Conservation (phyloP, 208 protist genomes). For the Leishmania gerbilli region DNA sequence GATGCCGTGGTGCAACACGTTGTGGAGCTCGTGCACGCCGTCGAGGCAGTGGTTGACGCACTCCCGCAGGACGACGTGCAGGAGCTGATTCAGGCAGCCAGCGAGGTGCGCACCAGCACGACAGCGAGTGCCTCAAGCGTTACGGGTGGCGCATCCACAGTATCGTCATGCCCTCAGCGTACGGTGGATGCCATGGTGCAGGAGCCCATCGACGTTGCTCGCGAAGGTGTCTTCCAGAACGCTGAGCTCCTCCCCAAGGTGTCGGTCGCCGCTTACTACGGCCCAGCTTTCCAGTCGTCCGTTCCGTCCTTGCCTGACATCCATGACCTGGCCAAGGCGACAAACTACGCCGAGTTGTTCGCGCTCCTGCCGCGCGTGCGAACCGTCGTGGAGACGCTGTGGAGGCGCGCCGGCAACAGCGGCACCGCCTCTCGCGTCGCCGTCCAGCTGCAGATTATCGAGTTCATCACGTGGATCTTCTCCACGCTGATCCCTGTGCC, state of each 20-base stretch:
- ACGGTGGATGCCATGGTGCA: constrained; percentile 20
- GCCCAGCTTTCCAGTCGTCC: constrained; percentile 32
- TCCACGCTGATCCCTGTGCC: constrained; percentile 62
- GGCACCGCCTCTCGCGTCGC: constrained; percentile 71
- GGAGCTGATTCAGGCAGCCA: constrained; percentile 17
- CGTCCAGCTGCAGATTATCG: constrained; percentile 77
- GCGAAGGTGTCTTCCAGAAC: constrained; percentile 37
- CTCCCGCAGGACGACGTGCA: constrained; percentile 49
- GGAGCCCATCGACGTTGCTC: constrained; percentile 11
- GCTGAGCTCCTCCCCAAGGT: constrained; percentile 41
- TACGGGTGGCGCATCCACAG: background rate
- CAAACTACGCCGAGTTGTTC: constrained; percentile 31
- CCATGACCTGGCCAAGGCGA: constrained; percentile 25
- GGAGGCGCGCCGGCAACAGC: constrained; percentile 54
- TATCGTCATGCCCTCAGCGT: background rate
- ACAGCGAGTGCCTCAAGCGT: constrained; percentile 4
- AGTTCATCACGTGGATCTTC: constrained; percentile 74
- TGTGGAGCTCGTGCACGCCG: constrained; percentile 42
- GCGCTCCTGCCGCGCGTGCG: constrained; percentile 21
- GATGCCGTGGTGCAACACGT: constrained; percentile 32
- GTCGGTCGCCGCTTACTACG: constrained; percentile 46
- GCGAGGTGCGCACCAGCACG: constrained; percentile 11
- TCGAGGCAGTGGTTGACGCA: constrained; percentile 36
- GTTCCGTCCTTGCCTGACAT: constrained; percentile 36
- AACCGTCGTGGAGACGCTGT: constrained; percentile 43